Conservation (phyloP, 139 green algal species). For the Eudorina sp. region DNA sequence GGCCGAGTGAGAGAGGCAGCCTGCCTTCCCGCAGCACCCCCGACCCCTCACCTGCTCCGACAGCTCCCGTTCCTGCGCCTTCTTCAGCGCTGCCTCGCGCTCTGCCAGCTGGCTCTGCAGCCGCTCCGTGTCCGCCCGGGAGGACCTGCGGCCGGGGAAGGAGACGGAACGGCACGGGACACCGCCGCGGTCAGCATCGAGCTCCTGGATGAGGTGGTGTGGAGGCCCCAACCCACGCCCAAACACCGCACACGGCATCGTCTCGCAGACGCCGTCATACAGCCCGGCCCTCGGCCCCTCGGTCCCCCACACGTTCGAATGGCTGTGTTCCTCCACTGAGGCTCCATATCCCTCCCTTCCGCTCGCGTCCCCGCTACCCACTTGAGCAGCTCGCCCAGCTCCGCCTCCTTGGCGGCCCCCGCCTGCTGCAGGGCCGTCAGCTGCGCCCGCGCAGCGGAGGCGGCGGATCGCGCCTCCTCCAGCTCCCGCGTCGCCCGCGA, state of each 20-base stretch:
- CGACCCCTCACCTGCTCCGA: constrained; percentile 19
- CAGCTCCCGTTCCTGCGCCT: background rate
- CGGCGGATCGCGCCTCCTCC: constrained; percentile 10
- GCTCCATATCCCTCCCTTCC: too few species aligned
- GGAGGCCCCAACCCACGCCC: too few species aligned
- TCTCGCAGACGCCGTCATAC: too few species aligned
- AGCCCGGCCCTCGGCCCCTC: too few species aligned
- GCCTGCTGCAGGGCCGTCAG: background rate
- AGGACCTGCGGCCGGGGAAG: background rate
- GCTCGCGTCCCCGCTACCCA: background rate
- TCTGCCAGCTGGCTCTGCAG: background rate
- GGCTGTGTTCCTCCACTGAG: too few species aligned
- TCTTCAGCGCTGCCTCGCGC: background rate
- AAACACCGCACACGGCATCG: too few species aligned
- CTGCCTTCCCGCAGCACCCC: background rate
- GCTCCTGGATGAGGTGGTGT: too few species aligned
- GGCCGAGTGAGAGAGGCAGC: background rate
- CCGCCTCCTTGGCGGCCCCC: background rate
- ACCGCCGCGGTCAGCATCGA: too few species aligned
- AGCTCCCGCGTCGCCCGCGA: background rate
- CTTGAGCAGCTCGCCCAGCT: background rate
- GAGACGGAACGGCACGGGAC: too few species aligned
- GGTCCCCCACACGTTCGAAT: too few species aligned
- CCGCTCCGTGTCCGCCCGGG: background rate
- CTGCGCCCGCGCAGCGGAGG: background rate